Evolutionary conservation across 257 asterid genomes (phyloP).

Genomic region (Nicotiana noctiflora): DNA sequence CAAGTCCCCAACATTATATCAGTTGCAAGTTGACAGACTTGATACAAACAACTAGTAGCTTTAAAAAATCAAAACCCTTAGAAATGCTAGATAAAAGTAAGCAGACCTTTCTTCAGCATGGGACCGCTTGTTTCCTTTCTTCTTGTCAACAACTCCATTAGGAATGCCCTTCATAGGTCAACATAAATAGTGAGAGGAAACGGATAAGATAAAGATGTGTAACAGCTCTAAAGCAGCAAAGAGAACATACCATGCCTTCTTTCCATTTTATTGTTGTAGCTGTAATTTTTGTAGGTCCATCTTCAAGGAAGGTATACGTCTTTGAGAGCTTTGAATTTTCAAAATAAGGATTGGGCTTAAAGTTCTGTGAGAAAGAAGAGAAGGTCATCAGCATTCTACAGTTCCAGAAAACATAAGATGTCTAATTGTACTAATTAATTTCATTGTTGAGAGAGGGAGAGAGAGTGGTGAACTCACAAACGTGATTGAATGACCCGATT

Average conservation of each 20-base stretch:
- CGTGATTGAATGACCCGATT: slow-evolving; percentile 82
- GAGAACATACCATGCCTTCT: slow-evolving; percentile 73
- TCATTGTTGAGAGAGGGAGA: neutral
- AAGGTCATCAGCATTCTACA: neutral
- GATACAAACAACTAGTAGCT: neutral
- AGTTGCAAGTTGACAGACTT: neutral
- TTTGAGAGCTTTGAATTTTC: slow-evolving; percentile 82
- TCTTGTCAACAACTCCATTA: slow-evolving; percentile 69
- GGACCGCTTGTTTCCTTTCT: slow-evolving; percentile 74
- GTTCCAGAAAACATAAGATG: neutral
- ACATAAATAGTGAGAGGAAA: slow-evolving; percentile 8
- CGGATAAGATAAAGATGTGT: neutral
- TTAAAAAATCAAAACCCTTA: neutral
- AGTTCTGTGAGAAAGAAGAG: slow-evolving; percentile 39
- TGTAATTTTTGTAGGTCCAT: slow-evolving; percentile 68
- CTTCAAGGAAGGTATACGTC: slow-evolving; percentile 78
- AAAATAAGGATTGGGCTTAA: slow-evolving; percentile 77
- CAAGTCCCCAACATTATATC: neutral
- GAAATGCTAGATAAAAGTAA: neutral
- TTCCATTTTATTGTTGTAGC: slow-evolving; percentile 92
- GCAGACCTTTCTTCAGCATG: slow-evolving; percentile 76
- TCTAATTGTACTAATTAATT: neutral
- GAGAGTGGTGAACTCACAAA: slow-evolving; percentile 53
- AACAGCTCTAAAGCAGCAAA: neutral
- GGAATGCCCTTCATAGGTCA: slow-evolving; percentile 58